Evolutionary conservation across 345 rosid genomes (phyloP).

Genomic region (Psidium friedrichsthalianum): DNA sequence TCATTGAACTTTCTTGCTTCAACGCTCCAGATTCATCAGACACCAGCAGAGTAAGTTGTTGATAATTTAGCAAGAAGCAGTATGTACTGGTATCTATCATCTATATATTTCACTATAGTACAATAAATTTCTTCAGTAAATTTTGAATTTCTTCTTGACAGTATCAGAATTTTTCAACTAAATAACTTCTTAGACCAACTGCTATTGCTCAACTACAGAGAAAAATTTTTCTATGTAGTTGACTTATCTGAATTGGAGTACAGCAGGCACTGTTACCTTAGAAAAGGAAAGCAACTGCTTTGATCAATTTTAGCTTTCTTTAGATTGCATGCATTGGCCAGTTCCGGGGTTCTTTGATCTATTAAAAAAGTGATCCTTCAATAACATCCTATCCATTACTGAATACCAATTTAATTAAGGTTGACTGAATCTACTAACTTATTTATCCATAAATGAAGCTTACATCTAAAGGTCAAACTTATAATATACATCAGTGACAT

Average conservation of each 20-base stretch:
- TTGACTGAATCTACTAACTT: neutral
- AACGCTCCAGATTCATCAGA: neutral
- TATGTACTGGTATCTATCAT: neutral
- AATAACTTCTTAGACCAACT: neutral
- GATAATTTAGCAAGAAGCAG: neutral
- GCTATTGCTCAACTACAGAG: neutral
- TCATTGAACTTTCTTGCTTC: neutral
- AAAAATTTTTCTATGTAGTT: neutral
- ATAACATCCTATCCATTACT: neutral
- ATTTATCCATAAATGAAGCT: neutral
- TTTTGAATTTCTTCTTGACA: neutral
- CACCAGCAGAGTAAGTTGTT: neutral
- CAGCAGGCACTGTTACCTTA: neutral
- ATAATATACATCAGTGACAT: neutral
- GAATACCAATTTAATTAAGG: neutral
- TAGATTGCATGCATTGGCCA: neutral
- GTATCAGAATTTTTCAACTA: neutral
- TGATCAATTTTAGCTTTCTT: neutral
- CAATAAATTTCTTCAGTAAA: neutral
- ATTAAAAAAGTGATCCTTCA: neutral
- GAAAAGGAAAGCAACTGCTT: neutral
- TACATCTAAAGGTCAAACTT: neutral
- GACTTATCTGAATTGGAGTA: neutral
- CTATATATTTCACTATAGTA: neutral
- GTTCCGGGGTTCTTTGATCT: neutral